Conservation (phyloP, 2,329 filamentous ascomycete genomes). For the Aureobasidium sp. region DNA sequence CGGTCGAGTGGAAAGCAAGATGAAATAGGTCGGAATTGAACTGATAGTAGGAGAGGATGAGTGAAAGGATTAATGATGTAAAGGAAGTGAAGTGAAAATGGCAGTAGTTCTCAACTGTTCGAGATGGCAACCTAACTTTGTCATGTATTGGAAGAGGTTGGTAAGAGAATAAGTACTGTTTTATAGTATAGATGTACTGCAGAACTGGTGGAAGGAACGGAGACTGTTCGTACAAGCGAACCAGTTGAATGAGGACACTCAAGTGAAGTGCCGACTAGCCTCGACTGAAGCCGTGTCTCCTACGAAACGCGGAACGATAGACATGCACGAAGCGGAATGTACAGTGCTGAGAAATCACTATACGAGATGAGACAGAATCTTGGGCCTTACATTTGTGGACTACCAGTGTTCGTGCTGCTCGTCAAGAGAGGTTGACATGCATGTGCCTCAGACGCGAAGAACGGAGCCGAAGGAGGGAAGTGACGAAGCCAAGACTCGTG, state of each 20-base stretch:
- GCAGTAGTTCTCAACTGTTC: neutral
- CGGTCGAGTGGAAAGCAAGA: no score
- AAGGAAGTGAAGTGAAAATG: neutral
- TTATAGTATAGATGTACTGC: no score
- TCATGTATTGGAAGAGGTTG: neutral
- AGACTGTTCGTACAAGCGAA: no score
- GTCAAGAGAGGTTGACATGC: neutral
- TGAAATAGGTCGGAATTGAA: no score
- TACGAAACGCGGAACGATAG: neutral
- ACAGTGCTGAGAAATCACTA: no score
- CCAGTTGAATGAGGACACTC: no score
- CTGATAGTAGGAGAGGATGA: neutral
- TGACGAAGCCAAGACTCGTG: slow-evolving; percentile 9
- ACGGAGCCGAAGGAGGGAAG: neutral
- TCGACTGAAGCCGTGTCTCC: neutral
- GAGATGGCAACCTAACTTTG: neutral
- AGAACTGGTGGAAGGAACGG: no score
- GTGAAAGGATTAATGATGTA: neutral
- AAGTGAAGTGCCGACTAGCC: neutral
- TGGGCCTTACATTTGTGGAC: neutral
- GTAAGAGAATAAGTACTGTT: neutral
- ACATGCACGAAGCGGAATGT: neutral
- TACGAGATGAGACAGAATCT: neutral
- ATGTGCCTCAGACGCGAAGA: neutral
- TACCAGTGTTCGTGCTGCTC: neutral